Evolutionary conservation across 2,329 filamentous ascomycete genomes (phyloP).

Genomic region (Cercospora janseana): DNA sequence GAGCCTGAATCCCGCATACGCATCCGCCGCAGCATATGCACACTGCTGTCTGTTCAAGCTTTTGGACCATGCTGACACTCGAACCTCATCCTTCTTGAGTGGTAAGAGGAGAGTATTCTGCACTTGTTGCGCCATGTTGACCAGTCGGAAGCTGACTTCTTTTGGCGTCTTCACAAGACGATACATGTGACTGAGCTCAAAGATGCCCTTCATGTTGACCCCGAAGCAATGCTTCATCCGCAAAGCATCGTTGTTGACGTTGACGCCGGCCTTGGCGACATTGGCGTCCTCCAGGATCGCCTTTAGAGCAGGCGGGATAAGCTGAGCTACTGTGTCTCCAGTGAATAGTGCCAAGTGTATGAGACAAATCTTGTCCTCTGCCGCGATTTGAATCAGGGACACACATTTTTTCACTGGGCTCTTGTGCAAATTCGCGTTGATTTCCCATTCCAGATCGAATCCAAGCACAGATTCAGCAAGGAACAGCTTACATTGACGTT

Average conservation of each 20-base stretch:
- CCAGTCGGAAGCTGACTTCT: constrained; percentile 63
- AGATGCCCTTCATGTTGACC: constrained; percentile 63
- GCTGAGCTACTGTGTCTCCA: constrained; percentile 46
- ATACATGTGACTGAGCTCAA: constrained; percentile 82
- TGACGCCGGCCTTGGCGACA: constrained; percentile 74
- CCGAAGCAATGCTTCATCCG: constrained; percentile 65
- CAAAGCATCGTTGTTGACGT: constrained; percentile 64
- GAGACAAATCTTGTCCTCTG: constrained; percentile 70
- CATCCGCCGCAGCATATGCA: constrained; percentile 74
- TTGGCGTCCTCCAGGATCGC: constrained; percentile 67
- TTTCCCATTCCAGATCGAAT: constrained; percentile 85
- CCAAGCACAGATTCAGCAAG: constrained; percentile 69
- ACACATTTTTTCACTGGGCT: constrained; percentile 54
- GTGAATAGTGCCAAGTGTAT: constrained; percentile 70
- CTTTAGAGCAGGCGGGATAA: constrained; percentile 69
- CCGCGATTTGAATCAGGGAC: constrained; percentile 80
- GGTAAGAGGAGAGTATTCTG: constrained; percentile 70
- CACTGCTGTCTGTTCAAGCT: constrained; percentile 64
- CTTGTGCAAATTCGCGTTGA: constrained; percentile 42
- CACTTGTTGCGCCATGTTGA: constrained; percentile 68
- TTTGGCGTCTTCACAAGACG: constrained; percentile 66
- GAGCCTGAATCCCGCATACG: constrained; percentile 74
- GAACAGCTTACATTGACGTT: constrained; percentile 66
- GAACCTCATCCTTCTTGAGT: constrained; percentile 71
- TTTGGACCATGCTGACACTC: constrained; percentile 71